These are phyloP conservation scores for Ceratocystis lukuohia DNA, from an alignment of 2,329 filamentous ascomycete species.

Conservation along the genomic window DNA sequence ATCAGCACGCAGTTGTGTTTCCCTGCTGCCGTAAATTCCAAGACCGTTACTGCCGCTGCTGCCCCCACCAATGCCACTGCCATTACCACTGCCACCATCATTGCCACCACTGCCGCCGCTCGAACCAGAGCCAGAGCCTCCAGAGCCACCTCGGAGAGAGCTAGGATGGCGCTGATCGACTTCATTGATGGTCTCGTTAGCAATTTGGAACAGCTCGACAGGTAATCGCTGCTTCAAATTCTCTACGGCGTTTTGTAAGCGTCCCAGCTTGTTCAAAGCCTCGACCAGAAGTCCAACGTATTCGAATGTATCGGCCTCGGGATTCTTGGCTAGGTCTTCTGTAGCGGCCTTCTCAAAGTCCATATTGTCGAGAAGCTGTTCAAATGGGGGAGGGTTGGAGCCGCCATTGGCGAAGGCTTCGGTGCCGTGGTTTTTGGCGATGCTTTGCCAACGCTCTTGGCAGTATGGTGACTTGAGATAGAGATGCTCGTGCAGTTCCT, in stretches of 20 bases:
- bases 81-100: conserved; percentile 50
- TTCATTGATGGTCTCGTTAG: conserved; percentile 89
- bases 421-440: conserved; percentile 53
- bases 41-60: conserved; percentile 38
- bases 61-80: background rate
- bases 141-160: conserved; percentile 47
- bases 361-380: conserved; percentile 45
- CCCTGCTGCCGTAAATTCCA: conserved; percentile 51
- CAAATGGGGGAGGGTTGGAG: conserved; percentile 40
- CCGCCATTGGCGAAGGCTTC: conserved; percentile 35
- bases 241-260: conserved; percentile 74
- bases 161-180: conserved; percentile 88
- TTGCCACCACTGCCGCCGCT: conserved; percentile 38
- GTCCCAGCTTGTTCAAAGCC: conserved; percentile 75
- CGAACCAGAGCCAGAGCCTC: conserved; percentile 18
- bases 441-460: conserved; percentile 83
- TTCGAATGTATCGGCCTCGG: conserved; percentile 87
- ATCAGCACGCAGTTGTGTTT: conserved; percentile 65
- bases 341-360: conserved; percentile 50
- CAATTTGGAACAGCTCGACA: conserved; percentile 83
- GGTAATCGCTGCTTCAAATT: conserved; percentile 85
- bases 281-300: conserved; percentile 84
- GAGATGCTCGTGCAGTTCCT: conserved; percentile 91
- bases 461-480: conserved; percentile 98
- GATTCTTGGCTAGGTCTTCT: conserved; percentile 85